A percentile compares a stretch with the other conserved stretches of the same genome.
Conservation (phyloP, 176 grass and related monocot genomes). For the Ensete glaucum region DNA sequence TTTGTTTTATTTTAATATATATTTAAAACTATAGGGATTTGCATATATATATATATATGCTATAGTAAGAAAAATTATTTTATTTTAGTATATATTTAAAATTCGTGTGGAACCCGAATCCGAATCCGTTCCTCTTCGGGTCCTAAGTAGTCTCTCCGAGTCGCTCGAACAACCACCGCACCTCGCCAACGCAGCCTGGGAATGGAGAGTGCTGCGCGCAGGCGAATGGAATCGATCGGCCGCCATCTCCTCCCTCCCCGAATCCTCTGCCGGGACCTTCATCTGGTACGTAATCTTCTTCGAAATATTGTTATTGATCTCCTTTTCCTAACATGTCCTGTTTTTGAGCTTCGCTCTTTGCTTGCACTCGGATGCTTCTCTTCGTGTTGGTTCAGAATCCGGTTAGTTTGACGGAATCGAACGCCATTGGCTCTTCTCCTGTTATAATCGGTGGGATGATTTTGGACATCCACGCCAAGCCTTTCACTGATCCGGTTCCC, state of each 20-base stretch:
- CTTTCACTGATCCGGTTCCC: slow-evolving; percentile 31
- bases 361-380: background rate
- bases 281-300: slow-evolving; percentile 12
- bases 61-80: too few relatives aligned
- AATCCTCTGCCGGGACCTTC: background rate
- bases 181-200: too few relatives aligned
- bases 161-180: too few relatives aligned
- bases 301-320: background rate
- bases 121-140: too few relatives aligned
- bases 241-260: slow-evolving; percentile 34
- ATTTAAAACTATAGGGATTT: too few relatives aligned
- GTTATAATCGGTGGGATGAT: slow-evolving; percentile 72
- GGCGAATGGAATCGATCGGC: slow-evolving; percentile 36
- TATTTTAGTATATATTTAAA: too few relatives aligned
- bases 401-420: slow-evolving; percentile 7
- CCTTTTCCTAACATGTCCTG: background rate
- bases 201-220: slow-evolving; percentile 9
- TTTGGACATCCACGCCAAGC: slow-evolving; percentile 59
- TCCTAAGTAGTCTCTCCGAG: too few relatives aligned
- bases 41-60: too few relatives aligned
- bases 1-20: too few relatives aligned
- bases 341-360: background rate
- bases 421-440: background rate
- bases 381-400: slow-evolving; percentile 16
- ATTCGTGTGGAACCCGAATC: too few relatives aligned